Base-by-base conservation (phyloP, 1,139 yeast species). In the Suhomyces taliae region DNA sequence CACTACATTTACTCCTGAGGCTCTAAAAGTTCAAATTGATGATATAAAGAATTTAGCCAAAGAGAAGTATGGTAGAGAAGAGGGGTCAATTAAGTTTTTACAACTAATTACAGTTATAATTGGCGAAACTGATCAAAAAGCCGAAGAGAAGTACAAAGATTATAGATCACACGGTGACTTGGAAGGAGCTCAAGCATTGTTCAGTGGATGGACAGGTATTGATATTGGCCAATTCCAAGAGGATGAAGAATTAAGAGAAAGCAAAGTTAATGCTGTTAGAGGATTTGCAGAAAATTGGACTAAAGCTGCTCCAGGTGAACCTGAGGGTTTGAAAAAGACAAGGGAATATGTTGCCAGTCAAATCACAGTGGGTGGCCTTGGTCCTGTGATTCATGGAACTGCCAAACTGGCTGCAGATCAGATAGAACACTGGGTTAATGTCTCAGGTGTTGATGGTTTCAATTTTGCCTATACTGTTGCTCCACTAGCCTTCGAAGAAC, bases 141-240 rank as follows among this genome's bases (percentile, higher is more conserved):
- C 76, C 1, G 58, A 53, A 19, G 57, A 53, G 2, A 69, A 69
- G 49, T 68, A 58, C 44, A 56, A 61, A 43, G 70, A 67, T 31
- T 61, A 56, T 36, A 63, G 61, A 43, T 51, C 53, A 11, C 70
- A 67, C 50, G 69, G 70, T n/a, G 76, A 71, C 51, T 43, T 60
- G 6, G 73, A 70, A 43, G 76, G 76, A 14, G 67, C 73, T n/a
- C 68, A 69, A 44, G 74, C 72, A 1, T 60, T 70, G 41, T 61
- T 70, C 42, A 61, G 72, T 41, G 72, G 72, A 6, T 68, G 72
- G 67, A 68, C 74, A 0, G 72, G 72, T 19, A 62, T 68, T 42
- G 74, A 70, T 48, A 58, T 70, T 33, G 59, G 62, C 19, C 53
- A 67, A 45, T 70, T 59, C 48, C 63, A 53, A 11, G 50, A 55